phyloP scores from a whole-genome alignment of 1,139 yeast species.

The Pichiaceae sp. region DNA sequence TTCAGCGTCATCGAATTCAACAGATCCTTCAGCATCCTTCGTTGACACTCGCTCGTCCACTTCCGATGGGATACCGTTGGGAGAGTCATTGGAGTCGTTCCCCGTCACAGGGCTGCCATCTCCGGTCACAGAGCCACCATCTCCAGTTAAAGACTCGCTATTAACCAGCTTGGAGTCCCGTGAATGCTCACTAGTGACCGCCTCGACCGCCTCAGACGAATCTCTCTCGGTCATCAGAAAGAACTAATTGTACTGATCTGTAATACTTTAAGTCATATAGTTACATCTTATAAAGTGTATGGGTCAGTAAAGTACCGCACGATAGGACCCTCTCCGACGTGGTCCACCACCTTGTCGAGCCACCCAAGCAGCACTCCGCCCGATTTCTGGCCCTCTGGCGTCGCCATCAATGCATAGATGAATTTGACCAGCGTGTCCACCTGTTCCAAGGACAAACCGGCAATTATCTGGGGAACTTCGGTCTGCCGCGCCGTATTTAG shows the following conservation, averaged over 20 bases:
- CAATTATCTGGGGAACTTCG: constrained; percentile 58
- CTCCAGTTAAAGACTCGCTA: too few relatives aligned
- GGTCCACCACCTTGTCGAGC: constrained; percentile 85
- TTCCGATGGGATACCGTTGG: too few relatives aligned
- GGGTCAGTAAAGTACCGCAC: constrained; percentile 73
- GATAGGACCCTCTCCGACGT: constrained; percentile 83
- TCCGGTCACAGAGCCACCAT: too few relatives aligned
- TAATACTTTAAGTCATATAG: too few relatives aligned
- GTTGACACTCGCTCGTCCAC: too few relatives aligned
- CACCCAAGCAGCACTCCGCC: constrained; percentile 83
- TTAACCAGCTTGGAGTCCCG: too few relatives aligned
- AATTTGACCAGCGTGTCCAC: constrained; percentile 78
- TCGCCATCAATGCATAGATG: constrained; percentile 77
- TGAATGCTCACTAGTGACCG: too few relatives aligned
- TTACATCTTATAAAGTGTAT: constrained; percentile 10
- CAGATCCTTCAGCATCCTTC: not conserved
- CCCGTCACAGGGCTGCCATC: too few relatives aligned
- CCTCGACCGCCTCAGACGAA: too few relatives aligned
- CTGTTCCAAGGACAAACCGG: constrained; percentile 51
- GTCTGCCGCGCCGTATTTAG: constrained; percentile 67
- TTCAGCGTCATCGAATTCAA: not conserved
- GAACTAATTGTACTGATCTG: too few relatives aligned
- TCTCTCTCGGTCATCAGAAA: too few relatives aligned
- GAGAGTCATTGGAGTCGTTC: too few relatives aligned
- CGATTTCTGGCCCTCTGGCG: constrained; percentile 70